These are phyloP conservation scores for Leishmania lainsoni DNA, from an alignment of 208 protist species.

Conservation along the genomic window DNA sequence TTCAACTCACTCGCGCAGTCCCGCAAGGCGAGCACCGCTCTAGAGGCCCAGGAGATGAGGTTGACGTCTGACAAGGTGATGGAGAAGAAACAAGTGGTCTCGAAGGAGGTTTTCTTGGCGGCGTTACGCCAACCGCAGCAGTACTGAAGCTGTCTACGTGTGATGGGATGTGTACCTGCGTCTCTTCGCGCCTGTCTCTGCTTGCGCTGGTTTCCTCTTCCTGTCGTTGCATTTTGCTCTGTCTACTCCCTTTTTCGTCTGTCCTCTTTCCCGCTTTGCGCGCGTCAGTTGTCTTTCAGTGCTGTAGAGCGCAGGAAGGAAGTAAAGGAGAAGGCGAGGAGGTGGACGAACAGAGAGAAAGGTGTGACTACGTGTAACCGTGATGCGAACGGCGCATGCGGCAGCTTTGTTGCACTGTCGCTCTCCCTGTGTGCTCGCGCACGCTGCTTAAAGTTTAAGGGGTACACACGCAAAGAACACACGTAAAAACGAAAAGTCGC, in stretches of 20 bases:
- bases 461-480: neutral
- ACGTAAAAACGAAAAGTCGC: neutral
- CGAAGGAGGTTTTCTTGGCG: constrained; percentile 79
- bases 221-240: neutral
- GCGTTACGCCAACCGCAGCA: constrained; percentile 62
- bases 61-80: constrained; percentile 74
- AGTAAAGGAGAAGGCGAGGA: neutral
- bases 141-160: constrained; percentile 6
- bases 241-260: neutral
- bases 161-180: neutral
- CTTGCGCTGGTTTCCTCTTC: neutral
- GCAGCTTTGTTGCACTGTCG: neutral
- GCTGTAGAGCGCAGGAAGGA: neutral
- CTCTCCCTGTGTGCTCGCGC: neutral
- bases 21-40: constrained; percentile 61
- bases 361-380: neutral
- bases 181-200: neutral
- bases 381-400: neutral
- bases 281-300: neutral
- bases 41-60: constrained; percentile 49
- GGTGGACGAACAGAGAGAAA: neutral
- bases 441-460: neutral
- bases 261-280: neutral
- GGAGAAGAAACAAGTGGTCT: constrained; percentile 78
- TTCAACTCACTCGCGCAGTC: constrained; percentile 87